Evolutionary conservation across 345 rosid species (phyloP).

Genomic region (Toxicodendron radicans): DNA sequence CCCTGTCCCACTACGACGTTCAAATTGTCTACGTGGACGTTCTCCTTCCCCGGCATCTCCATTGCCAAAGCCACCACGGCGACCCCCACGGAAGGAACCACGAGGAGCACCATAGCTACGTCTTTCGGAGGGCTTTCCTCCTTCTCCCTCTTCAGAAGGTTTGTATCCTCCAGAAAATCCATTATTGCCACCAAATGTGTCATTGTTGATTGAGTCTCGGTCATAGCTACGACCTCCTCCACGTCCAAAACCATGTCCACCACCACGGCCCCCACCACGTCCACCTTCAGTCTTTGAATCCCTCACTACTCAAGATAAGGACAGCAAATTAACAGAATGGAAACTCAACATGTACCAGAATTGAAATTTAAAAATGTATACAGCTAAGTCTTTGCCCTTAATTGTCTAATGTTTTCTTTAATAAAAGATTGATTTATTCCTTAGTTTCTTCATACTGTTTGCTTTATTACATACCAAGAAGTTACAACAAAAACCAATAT

Average conservation of each 20-base stretch:
- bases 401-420: not conserved
- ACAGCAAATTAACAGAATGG: conserved; percentile 2
- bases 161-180: conserved; percentile 58
- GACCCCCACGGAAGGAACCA: conserved; percentile 72
- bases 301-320: conserved; percentile 47
- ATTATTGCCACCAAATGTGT: conserved; percentile 45
- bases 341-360: too few species aligned
- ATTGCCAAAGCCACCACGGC: conserved; percentile 67
- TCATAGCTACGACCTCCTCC: conserved; percentile 64
- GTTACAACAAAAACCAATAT: not conserved
- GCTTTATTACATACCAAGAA: not conserved
- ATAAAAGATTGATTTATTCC: too few species aligned
- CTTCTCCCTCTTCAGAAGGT: conserved; percentile 70
- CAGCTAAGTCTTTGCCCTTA: not conserved
- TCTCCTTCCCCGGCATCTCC: conserved; percentile 73
- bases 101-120: conserved; percentile 54
- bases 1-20: conserved; percentile 94
- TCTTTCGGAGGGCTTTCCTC: conserved; percentile 55
- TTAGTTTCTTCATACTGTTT: too few species aligned
- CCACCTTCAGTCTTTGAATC: conserved; percentile 71
- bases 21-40: conserved; percentile 64
- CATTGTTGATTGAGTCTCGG: conserved; percentile 51
- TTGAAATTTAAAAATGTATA: not conserved
- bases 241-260: conserved; percentile 57
- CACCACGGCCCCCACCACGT: conserved; percentile 62